Evolutionary conservation across 768 basidiomycete species (phyloP).

Genomic region (Brasilioporus rufonigricans): DNA sequence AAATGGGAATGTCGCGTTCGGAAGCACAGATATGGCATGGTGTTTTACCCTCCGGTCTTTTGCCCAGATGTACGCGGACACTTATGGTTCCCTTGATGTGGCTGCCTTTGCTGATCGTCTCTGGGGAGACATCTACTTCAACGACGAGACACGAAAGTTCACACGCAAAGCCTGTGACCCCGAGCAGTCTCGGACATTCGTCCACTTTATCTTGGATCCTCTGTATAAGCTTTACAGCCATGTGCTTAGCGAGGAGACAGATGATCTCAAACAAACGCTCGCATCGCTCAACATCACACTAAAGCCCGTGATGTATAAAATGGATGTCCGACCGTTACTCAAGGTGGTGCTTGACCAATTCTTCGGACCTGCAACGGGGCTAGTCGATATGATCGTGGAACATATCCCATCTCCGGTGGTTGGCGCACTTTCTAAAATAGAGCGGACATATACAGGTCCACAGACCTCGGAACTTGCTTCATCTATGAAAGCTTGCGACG

Average conservation of each 20-base stretch:
- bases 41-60: constrained; percentile 95
- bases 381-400: constrained; percentile 90
- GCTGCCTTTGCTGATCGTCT: constrained; percentile 82
- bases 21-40: constrained; percentile 96
- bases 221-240: constrained; percentile 96
- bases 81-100: constrained; percentile 85
- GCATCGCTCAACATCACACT: constrained; percentile 74
- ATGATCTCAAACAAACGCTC: constrained; percentile 80
- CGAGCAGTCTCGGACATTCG: constrained; percentile 80
- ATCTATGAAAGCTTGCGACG: constrained; percentile 80
- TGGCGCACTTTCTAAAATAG: constrained; percentile 63
- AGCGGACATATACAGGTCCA: constrained; percentile 85
- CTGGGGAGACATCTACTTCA: constrained; percentile 98
- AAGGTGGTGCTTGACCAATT: constrained; percentile 95
- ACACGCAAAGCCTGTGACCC: constrained; percentile 75
- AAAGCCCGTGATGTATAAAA: constrained; percentile 95
- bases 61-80: constrained; percentile 94
- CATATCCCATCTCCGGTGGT: constrained; percentile 82
- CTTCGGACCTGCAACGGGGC: constrained; percentile 86
- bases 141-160: constrained; percentile 82
- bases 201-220: constrained; percentile 94
- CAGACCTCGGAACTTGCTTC: constrained; percentile 75
- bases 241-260: constrained; percentile 92
- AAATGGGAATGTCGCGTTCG: constrained; percentile 94
- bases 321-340: constrained; percentile 94